phyloP scores from a whole-genome alignment of 106 monocot species.

The Acanthochlamys bracteata region DNA sequence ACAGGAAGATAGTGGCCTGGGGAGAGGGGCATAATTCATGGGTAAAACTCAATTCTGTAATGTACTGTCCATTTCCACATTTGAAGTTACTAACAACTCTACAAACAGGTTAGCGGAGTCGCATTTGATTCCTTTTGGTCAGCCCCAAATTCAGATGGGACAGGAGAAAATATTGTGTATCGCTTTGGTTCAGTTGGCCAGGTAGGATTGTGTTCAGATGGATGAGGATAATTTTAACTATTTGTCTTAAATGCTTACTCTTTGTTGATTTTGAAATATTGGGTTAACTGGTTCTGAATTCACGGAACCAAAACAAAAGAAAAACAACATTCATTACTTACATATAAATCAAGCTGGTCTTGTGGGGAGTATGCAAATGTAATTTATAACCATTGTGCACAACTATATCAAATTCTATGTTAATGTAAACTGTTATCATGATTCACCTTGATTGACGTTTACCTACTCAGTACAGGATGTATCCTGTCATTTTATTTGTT shows the following conservation, averaged over 20 bases:
- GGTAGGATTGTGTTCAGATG: slow-evolving; percentile 24
- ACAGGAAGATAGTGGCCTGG: slow-evolving; percentile 85
- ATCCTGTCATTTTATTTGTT: not conserved
- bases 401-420: no score
- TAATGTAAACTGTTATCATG: not conserved
- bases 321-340: no score
- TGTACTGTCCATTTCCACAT: not conserved
- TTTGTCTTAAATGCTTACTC: not conserved
- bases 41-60: slow-evolving; percentile 30
- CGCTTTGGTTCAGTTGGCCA: slow-evolving; percentile 94
- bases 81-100: slow-evolving; percentile 9
- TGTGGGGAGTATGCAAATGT: no score
- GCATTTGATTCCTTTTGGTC: slow-evolving; percentile 93
- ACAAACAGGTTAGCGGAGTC: slow-evolving; percentile 81
- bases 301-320: no score
- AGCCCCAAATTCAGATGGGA: slow-evolving; percentile 68
- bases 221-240: not conserved
- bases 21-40: slow-evolving; percentile 98
- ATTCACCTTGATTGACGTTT: not conserved
- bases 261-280: not conserved
- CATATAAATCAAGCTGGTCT: no score
- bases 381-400: no score
- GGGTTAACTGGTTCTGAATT: no score
- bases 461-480: not conserved
- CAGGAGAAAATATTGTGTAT: slow-evolving; percentile 72